Evolutionary conservation across 495 filamentous ascomycete species (phyloP), one percentile per base, ranked within the genome.

Genomic region (Bryoglossum gracile): DNA sequence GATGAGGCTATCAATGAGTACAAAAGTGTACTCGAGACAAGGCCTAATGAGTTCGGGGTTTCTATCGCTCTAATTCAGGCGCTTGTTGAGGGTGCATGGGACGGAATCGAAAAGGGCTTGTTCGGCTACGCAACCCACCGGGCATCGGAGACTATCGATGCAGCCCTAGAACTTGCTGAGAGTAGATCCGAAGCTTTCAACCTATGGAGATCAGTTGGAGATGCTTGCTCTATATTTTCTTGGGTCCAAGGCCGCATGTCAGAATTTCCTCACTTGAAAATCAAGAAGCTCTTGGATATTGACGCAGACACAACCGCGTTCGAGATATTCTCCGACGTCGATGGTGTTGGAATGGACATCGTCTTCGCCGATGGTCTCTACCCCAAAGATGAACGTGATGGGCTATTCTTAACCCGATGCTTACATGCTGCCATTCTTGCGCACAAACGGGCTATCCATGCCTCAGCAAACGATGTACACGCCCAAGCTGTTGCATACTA

Each of bases 401-500:
- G 73, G 3, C 57, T 71, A 2, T 71, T 77, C 23, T 56, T 77
- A 17, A 68, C 65, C 1, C 61, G 57, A 17, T 78, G 74, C 39
- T 55, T 89, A 2, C 72, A 86, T 45, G 74, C 83, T 30, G 75
- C 81, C 0, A 89, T 98, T 13, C 66, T 96, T 22, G 86, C 88
- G 4, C 84, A 89, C 62, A 97, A 96, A 58, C 81, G 86, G 43
- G 86, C 89, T 16, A 82, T 97, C 13, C 71, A 84, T 46, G 74
- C 79, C 34, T 84, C 84, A 25, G 66, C 78, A 2, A 69, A 81
- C 46, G 91, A 99, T 57, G 50, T 78, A 2, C 86, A 97, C 62
- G 89, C 90, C n/a, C 90, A 94, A 65, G 87, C 92, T 6, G 86
- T 97, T 23, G 87, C 89, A 1, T 94, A 91, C 76, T 99, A 91